Evolutionary conservation across 352 stramenopile genomes (phyloP).

Genomic region (Phytophthora pinifolia): DNA sequence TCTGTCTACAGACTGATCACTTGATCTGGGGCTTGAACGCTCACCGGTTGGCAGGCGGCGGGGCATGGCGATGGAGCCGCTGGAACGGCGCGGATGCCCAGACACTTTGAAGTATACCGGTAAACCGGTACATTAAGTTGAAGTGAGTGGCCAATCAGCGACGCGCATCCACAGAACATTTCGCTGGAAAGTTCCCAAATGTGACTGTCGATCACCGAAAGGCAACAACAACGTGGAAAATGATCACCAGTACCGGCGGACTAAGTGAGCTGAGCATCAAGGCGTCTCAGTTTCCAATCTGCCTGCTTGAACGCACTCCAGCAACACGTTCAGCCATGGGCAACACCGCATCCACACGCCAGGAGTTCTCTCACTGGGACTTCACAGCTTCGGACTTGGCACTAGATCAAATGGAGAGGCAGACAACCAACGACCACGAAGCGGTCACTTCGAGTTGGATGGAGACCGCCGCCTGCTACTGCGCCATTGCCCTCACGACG

Average conservation of each 20-base stretch:
- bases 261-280: background rate
- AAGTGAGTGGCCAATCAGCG: conserved; percentile 26
- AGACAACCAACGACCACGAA: conserved; percentile 8
- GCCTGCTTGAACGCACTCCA: conserved; percentile 11
- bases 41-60: conserved; percentile 1
- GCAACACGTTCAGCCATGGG: conserved; percentile 37
- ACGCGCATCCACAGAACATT: conserved; percentile 24
- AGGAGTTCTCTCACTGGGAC: conserved; percentile 1
- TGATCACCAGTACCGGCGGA: conserved; percentile 3
- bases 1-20: background rate
- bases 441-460: conserved; percentile 4
- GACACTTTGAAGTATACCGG: conserved; percentile 22
- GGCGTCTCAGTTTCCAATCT: conserved; percentile 43
- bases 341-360: conserved; percentile 40
- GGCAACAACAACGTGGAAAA: conserved; percentile 22
- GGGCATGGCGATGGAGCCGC: conserved; percentile 13
- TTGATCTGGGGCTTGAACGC: background rate
- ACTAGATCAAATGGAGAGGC: conserved; percentile 29
- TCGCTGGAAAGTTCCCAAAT: background rate
- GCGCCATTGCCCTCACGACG: conserved; percentile 14
- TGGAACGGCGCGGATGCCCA: no score
- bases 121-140: conserved; percentile 20
- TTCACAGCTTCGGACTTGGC: conserved; percentile 23
- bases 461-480: conserved; percentile 8
- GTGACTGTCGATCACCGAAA: conserved; percentile 17